Conservation (phyloP, 2,329 filamentous ascomycete genomes). For the Magnaporthiopsis poae region DNA sequence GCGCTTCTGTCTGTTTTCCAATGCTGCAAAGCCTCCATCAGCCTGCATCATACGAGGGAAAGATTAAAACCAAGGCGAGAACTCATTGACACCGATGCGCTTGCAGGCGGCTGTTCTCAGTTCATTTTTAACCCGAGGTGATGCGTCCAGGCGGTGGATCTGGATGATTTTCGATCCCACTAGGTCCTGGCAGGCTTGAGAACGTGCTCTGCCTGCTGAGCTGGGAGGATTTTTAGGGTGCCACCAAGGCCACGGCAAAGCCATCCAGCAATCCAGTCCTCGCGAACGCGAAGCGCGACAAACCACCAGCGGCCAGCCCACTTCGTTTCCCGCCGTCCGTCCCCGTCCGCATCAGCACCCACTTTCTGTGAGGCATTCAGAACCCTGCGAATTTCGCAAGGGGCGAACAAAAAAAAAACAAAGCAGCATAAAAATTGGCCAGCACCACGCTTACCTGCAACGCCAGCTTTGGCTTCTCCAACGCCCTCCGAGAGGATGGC, state of each 20-base stretch:
- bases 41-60: not conserved
- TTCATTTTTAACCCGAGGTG: not conserved
- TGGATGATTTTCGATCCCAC: conserved; percentile 14
- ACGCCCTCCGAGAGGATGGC: conserved; percentile 19
- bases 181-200: not conserved
- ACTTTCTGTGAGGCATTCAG: not conserved
- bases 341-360: not conserved
- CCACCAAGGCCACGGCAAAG: conserved; percentile 6
- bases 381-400: not conserved
- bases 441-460: not conserved
- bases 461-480: not conserved
- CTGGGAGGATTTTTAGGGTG: conserved; percentile 15
- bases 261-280: conserved; percentile 7
- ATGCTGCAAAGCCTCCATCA: not conserved
- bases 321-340: not conserved
- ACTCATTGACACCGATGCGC: not conserved
- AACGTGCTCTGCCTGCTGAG: conserved; percentile 11
- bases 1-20: not conserved
- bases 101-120: not conserved
- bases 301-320: not conserved
- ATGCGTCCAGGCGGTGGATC: conserved; percentile 13
- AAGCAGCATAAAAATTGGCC: not conserved
- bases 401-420: not conserved
- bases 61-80: not conserved
- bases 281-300: conserved; percentile 21